Evolutionary conservation across 805 yeast species (phyloP).

Genomic region (Candida coquimbonensis): DNA sequence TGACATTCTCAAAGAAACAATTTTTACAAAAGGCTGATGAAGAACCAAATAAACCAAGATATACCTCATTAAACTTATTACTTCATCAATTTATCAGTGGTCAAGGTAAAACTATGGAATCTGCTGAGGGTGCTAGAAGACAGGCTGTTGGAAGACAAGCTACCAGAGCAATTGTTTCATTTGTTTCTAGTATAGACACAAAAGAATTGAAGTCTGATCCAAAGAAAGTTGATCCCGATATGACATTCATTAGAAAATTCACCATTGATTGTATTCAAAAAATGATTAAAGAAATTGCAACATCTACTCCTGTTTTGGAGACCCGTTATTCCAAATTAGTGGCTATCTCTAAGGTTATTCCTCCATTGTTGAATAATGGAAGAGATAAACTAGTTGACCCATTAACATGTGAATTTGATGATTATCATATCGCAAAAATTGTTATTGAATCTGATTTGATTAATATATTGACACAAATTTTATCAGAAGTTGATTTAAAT

Average conservation of each 20-base stretch:
- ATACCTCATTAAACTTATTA: conserved; percentile 71
- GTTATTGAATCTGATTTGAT: conserved; percentile 65
- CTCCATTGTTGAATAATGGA: conserved; percentile 21
- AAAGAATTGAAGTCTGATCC: conserved; percentile 30
- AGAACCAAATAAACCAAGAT: conserved; percentile 54
- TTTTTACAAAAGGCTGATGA: conserved; percentile 14
- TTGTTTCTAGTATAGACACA: conserved; percentile 49
- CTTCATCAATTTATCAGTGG: conserved; percentile 67
- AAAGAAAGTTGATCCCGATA: conserved; percentile 55
- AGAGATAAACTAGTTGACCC: conserved; percentile 16
- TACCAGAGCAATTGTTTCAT: conserved; percentile 49
- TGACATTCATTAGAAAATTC: conserved; percentile 67
- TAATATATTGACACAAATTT: conserved; percentile 45
- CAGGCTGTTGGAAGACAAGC: conserved; percentile 56
- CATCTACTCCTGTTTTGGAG: conserved; percentile 30
- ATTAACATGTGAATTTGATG: conserved; percentile 47
- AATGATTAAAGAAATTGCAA: conserved; percentile 46
- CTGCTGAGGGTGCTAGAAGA: conserved; percentile 36
- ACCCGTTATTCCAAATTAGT: conserved; percentile 47
- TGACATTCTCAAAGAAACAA: conserved; percentile 64
- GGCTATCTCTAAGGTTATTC: conserved; percentile 24
- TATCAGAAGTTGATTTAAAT: conserved; percentile 67
- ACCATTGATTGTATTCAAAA: conserved; percentile 62
- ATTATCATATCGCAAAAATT: conserved; percentile 54
- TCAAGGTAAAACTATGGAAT: conserved; percentile 21